Conservation (phyloP, 306 rosid species). For the Argentina anserina region DNA sequence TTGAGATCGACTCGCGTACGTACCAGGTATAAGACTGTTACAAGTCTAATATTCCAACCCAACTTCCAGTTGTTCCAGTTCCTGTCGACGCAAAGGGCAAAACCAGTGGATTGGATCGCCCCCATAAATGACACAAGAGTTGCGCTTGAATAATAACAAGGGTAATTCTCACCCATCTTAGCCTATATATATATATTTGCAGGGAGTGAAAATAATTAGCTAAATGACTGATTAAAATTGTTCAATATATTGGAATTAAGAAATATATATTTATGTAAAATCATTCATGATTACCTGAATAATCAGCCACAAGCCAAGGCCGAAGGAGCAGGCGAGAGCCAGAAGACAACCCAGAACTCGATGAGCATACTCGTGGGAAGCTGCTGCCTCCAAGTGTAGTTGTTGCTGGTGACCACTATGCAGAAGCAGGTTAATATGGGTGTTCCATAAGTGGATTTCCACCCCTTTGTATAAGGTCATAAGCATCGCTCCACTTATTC, state of each 20-base stretch:
- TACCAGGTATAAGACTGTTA: conserved; percentile 58
- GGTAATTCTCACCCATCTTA: conserved; percentile 56
- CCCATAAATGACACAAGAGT: conserved; percentile 60
- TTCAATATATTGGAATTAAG: no score
- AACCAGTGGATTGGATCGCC: conserved; percentile 40
- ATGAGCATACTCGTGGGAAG: background rate
- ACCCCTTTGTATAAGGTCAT: conserved; percentile 53
- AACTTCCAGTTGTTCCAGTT: conserved; percentile 67
- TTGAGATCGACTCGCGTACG: no score
- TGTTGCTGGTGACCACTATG: background rate
- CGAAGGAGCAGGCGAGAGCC: conserved; percentile 24
- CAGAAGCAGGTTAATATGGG: conserved; percentile 53
- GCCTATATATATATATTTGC: conserved; percentile 35
- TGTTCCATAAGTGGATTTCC: conserved; percentile 48
- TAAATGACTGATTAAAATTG: background rate
- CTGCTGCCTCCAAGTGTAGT: background rate
- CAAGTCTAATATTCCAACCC: conserved; percentile 59
- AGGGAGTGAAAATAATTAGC: background rate
- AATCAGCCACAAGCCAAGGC: conserved; percentile 37
- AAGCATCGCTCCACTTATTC: conserved; percentile 76
- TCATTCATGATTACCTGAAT: conserved; percentile 35
- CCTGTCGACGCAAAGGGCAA: conserved; percentile 47
- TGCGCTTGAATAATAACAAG: conserved; percentile 55
- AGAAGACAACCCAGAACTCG: conserved; percentile 31
- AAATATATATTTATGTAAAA: background rate